Conservation (phyloP, 768 basidiomycete genomes). For the Suillus placidus region DNA sequence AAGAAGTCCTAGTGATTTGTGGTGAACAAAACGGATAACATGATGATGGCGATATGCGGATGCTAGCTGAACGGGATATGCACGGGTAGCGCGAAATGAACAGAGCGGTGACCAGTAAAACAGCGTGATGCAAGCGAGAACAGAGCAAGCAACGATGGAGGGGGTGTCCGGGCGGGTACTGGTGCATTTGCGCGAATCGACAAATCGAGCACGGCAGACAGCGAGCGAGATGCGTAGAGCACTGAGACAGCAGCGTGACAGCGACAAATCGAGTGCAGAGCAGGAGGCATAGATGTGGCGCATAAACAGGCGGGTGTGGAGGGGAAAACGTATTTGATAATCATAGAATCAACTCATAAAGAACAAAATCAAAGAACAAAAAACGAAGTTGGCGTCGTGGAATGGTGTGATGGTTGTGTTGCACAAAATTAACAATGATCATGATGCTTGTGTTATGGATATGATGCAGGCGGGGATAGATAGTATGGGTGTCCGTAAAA, state of each 20-base stretch:
- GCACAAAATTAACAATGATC: constrained; percentile 15
- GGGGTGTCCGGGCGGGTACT: not conserved
- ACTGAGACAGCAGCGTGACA: constrained; percentile 5
- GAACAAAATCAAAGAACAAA: constrained; percentile 11
- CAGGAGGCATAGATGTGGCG: constrained; percentile 3
- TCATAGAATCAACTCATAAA: constrained; percentile 15
- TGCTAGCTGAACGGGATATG: constrained; percentile 2
- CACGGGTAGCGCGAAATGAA: constrained; percentile 2
- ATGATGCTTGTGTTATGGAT: constrained; percentile 15
- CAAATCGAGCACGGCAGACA: constrained; percentile 6
- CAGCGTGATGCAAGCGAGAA: constrained; percentile 8
- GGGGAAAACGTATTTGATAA: constrained; percentile 15
- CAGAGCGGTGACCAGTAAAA: constrained; percentile 9
- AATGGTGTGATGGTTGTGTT: constrained; percentile 8
- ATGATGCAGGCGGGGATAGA: constrained; percentile 10
- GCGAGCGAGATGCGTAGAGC: not conserved
- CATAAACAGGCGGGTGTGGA: constrained; percentile 4
- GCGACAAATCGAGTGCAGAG: constrained; percentile 11
- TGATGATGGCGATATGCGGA: not conserved
- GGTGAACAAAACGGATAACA: not conserved
- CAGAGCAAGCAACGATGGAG: constrained; percentile 6
- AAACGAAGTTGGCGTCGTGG: constrained; percentile 4
- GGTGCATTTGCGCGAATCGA: constrained; percentile 6
- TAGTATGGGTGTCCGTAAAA: constrained; percentile 15
- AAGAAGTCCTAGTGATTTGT: not conserved